These are phyloP conservation scores for Ambrosiella xylebori DNA, from an alignment of 2,329 filamentous ascomycete species.

Conservation along the genomic window DNA sequence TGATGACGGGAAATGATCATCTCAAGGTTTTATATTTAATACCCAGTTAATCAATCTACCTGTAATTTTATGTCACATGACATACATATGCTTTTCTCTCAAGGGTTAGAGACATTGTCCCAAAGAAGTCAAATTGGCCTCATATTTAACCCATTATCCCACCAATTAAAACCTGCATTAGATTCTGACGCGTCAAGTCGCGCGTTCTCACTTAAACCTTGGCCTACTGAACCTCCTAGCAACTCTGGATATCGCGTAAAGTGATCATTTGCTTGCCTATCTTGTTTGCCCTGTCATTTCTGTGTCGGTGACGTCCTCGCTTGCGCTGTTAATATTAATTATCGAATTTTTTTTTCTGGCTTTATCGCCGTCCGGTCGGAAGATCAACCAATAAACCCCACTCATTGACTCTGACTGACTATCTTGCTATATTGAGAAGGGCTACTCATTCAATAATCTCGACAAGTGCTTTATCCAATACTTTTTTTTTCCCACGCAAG, in stretches of 20 bases:
- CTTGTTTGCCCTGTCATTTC: not conserved
- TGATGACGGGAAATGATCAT: conserved; percentile 1
- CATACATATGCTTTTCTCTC: not conserved
- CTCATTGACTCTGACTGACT: too few relatives aligned
- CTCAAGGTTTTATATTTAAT: not conserved
- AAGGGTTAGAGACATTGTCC: not conserved
- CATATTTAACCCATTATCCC: not conserved
- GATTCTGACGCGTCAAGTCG: conserved; percentile 2
- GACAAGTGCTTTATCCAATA: too few relatives aligned
- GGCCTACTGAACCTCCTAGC: not conserved
- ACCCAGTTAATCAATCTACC: not conserved
- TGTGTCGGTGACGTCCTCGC: not conserved
- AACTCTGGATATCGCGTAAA: not conserved
- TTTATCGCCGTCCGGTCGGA: not conserved
- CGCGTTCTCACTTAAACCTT: not conserved
- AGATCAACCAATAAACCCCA: not conserved
- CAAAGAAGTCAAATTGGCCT: conserved; percentile 11
- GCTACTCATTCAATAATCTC: too few relatives aligned
- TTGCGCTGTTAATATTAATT: not conserved
- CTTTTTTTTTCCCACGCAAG: too few relatives aligned
- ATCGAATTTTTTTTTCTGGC: not conserved
- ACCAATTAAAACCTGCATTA: not conserved
- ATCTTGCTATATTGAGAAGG: too few relatives aligned
- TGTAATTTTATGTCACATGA: conserved; percentile 5
- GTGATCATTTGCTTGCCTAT: not conserved